phyloP scores from a whole-genome alignment of 2,329 filamentous ascomycete species.

The Plenodomus lindquistii region DNA sequence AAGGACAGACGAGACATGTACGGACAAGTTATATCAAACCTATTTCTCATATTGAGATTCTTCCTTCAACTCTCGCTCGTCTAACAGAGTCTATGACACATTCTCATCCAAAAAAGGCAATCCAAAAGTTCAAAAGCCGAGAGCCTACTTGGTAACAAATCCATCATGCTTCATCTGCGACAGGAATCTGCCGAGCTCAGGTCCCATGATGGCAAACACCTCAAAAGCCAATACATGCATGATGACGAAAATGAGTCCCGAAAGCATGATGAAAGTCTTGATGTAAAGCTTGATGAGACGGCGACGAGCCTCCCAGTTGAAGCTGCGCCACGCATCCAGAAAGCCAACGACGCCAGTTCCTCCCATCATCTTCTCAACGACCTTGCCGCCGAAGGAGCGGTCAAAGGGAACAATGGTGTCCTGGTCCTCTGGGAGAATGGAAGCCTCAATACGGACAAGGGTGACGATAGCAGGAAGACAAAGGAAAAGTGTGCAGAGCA shows the following conservation, averaged over 20 bases:
- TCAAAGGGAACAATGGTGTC: constrained; percentile 90
- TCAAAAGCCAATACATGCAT: constrained; percentile 57
- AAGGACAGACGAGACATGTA: too few species aligned
- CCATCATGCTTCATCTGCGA: constrained; percentile 22
- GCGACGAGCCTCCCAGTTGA: constrained; percentile 71
- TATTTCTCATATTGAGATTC: too few species aligned
- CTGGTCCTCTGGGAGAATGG: constrained; percentile 77
- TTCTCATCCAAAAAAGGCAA: too few species aligned
- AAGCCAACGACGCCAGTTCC: constrained; percentile 73
- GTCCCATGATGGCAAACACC: constrained; percentile 53
- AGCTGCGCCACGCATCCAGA: constrained; percentile 77
- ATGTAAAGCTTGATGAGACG: constrained; percentile 74
- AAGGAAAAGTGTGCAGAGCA: constrained; percentile 64
- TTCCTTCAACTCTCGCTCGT: neutral
- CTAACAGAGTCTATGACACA: too few species aligned
- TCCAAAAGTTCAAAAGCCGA: too few species aligned
- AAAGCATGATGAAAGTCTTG: constrained; percentile 66
- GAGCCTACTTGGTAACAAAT: neutral
- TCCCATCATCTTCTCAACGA: constrained; percentile 73
- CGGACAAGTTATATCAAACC: too few species aligned
- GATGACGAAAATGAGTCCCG: constrained; percentile 55
- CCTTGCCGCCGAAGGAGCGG: constrained; percentile 77
- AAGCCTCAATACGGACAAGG: constrained; percentile 82
- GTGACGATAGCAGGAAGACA: constrained; percentile 79
- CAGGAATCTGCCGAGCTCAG: constrained; percentile 27